Base-by-base conservation (phyloP, 2,329 filamentous ascomycete genomes). In the Paracamarosporium sp. region DNA sequence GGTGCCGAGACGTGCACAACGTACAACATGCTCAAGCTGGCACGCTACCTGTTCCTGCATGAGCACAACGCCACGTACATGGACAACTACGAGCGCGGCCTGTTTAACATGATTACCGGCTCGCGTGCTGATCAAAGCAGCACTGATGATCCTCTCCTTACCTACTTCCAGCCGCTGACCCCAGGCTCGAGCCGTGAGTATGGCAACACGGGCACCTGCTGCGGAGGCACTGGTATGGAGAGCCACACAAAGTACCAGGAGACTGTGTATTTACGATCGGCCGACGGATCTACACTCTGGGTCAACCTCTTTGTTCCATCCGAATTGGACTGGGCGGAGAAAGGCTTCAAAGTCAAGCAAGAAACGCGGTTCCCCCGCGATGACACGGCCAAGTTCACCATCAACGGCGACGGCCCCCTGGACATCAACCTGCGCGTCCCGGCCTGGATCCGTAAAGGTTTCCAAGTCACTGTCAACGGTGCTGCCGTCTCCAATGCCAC, bases 201-300 rank as follows among this genome's bases (percentile, higher is more conserved):
- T 36, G 60, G 50, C n/a, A 62, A 62, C 47, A 62, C 60, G 0
- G 60, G 60, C 9, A 62, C 60, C 13, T 62, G 60, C 48, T 62
- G 60, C 30, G 60, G 60, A 11, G 60, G 60, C 12, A 59, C 56
- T 4, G 56, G 60, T 13, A 62, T 62, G 60, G 60, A 62, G 30
- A 60, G 57, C 38, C 54, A 60, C 40, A 62, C 60, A 17, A 62
- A 62, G 44, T 62, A 62, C 35, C 60, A 62, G 38, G 57, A 62
- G n/a, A 60, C 60, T 2, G 35, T 62, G 22, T 62, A 62, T 22
- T 38, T 62, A 17, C 60, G 60, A 13, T 62, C 60, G 2, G 60
- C 56, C 20, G 56, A 59, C 38, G 46, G 54, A 6, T 57, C 60
- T 15, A 30, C 53, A 4, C 50, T 62, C 27, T 62, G 56, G 56